phyloP scores from a whole-genome alignment of 2,329 filamentous ascomycete genomes.

The Trichoderma brevicompactum region DNA sequence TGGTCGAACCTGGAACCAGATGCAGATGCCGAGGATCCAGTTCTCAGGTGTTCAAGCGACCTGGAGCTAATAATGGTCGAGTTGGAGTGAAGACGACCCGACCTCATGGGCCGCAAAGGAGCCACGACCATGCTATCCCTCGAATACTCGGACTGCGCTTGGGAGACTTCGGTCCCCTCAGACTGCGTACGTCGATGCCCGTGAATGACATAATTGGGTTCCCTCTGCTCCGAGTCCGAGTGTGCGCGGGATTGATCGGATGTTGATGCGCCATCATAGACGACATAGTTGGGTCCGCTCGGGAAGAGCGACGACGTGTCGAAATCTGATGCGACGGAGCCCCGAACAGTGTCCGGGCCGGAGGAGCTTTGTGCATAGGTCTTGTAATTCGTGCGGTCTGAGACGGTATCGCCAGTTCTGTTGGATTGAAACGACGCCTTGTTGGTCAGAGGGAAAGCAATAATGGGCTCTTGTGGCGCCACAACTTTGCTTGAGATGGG shows the following conservation, averaged over 20 bases:
- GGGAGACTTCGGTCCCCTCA: conserved; percentile 42
- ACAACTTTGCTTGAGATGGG: conserved; percentile 3
- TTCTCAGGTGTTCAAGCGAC: conserved; percentile 58
- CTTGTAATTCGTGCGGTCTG: conserved; percentile 60
- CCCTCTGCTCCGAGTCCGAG: conserved; percentile 46
- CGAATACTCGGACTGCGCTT: conserved; percentile 54
- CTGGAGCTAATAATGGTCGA: conserved; percentile 54
- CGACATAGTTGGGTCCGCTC: conserved; percentile 55
- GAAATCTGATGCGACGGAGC: conserved; percentile 38
- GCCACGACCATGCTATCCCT: conserved; percentile 64
- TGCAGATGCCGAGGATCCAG: conserved; percentile 60
- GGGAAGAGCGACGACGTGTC: conserved; percentile 50
- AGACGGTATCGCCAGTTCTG: conserved; percentile 49
- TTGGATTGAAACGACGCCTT: conserved; percentile 39
- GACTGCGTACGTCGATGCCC: conserved; percentile 51
- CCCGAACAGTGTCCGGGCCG: conserved; percentile 9
- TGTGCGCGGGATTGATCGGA: conserved; percentile 44
- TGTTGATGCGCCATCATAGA: conserved; percentile 57
- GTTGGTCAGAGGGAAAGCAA: conserved; percentile 30
- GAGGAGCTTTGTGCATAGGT: conserved; percentile 55
- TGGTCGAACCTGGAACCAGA: conserved; percentile 56
- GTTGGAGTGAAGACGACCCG: conserved; percentile 46
- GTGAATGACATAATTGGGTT: conserved; percentile 60
- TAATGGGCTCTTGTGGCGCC: conserved; percentile 9
- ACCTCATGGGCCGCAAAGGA: conserved; percentile 50